phyloP scores from a whole-genome alignment of 306 rosid species.

The Erythrophleum fordii region DNA sequence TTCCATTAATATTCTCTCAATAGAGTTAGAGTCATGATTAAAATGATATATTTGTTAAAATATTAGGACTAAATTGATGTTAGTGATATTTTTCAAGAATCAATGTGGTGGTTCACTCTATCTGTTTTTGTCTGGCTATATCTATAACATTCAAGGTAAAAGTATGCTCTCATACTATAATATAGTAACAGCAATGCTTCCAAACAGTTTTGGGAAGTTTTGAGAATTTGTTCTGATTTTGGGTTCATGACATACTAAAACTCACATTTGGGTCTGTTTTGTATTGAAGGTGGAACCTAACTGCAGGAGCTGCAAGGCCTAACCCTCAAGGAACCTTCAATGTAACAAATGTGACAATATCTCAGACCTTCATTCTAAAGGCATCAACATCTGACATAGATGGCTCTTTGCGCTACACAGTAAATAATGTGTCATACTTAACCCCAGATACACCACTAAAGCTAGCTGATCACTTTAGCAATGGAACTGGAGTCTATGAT shows the following conservation, averaged over 20 bases:
- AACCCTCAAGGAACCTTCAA: conserved; percentile 88
- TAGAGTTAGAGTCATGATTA: too few relatives aligned
- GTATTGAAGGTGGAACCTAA: conserved; percentile 75
- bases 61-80: too few relatives aligned
- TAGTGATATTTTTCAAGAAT: too few relatives aligned
- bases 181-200: background rate
- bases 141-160: background rate
- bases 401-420: conserved; percentile 43
- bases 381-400: conserved; percentile 43
- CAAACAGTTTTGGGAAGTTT: background rate
- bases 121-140: background rate
- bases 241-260: background rate
- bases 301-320: conserved; percentile 87
- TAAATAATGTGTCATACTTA: conserved; percentile 76
- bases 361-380: conserved; percentile 68
- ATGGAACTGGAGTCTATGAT: conserved; percentile 64
- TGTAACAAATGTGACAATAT: conserved; percentile 66
- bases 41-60: too few relatives aligned
- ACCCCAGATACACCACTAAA: conserved; percentile 71
- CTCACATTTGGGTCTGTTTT: background rate
- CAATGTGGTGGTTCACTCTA: background rate
- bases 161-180: background rate
- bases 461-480: conserved; percentile 66
- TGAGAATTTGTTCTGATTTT: background rate
- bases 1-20: too few relatives aligned